These are phyloP conservation scores for Diaporthe helianthi DNA, from an alignment of 2,329 filamentous ascomycete species.

Conservation along the genomic window DNA sequence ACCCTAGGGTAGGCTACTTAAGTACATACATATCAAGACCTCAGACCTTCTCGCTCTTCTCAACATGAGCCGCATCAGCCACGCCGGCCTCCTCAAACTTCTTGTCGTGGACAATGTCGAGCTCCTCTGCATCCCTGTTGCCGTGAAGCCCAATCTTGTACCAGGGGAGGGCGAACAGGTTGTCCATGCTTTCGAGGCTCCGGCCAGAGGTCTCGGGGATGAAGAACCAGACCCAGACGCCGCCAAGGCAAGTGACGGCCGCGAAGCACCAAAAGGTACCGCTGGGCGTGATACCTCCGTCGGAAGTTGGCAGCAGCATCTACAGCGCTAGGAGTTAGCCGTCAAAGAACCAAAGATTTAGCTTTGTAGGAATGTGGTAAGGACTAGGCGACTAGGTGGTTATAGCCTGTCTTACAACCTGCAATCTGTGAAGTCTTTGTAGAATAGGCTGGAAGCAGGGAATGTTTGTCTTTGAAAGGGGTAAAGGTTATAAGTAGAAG, in stretches of 20 bases:
- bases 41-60: conserved; percentile 38
- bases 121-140: conserved; percentile 57
- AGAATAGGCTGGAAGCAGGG: too few species aligned
- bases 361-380: too few species aligned
- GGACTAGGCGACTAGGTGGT: too few species aligned
- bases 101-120: conserved; percentile 52
- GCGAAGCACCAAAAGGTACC: conserved; percentile 83
- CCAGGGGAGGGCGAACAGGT: conserved; percentile 76
- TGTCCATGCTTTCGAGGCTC: conserved; percentile 74
- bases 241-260: conserved; percentile 70
- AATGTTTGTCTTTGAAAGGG: too few species aligned
- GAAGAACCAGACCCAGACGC: conserved; percentile 74
- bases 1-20: too few species aligned
- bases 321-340: too few species aligned
- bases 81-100: conserved; percentile 49
- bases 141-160: conserved; percentile 71
- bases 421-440: too few species aligned
- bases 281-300: conserved; percentile 60
- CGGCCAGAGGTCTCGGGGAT: conserved; percentile 75
- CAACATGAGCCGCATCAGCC: conserved; percentile 46
- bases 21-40: background rate
- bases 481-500: too few species aligned
- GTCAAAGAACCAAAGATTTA: too few species aligned
- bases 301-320: conserved; percentile 65
- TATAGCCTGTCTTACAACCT: too few species aligned